Evolutionary conservation across 371 early-diverging fungal genomes (phyloP).

Genomic region (Syncephalis fuscata): DNA sequence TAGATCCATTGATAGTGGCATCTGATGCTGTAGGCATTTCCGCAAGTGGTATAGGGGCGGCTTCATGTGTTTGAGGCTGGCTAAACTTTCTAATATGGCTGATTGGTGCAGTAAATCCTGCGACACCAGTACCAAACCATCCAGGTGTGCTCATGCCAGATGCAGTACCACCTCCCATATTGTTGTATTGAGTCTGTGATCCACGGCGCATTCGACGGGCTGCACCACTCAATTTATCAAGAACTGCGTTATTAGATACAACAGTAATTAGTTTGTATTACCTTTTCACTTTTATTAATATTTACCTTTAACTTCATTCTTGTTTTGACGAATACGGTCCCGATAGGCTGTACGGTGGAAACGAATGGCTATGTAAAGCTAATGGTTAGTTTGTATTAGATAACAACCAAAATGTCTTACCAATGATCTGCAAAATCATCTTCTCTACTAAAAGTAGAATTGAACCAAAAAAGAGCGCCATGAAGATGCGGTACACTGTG

Average conservation of each 20-base stretch:
- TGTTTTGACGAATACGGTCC: conserved; percentile 17
- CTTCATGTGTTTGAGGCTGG: no score
- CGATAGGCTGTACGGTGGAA: conserved; percentile 28
- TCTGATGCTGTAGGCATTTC: neutral
- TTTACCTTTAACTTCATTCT: conserved; percentile 2
- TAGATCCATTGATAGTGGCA: neutral
- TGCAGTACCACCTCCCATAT: neutral
- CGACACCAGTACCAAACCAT: no score
- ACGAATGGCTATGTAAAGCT: conserved; percentile 12
- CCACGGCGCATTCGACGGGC: neutral
- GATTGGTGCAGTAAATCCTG: no score
- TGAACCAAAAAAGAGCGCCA: no score
- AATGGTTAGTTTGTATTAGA: no score
- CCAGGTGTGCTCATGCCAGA: neutral
- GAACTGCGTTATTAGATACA: no score
- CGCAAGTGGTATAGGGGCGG: no score
- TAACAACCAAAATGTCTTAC: no score
- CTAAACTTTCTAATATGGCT: no score
- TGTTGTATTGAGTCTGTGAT: neutral
- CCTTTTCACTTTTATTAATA: no score
- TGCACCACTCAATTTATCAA: conserved; percentile 4
- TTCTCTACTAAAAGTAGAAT: conserved; percentile 10
- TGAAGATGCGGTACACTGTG: no score
- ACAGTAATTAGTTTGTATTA: no score
- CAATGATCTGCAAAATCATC: conserved; percentile 10